These are phyloP conservation scores for Chalciporus sphaerocephalus DNA, from an alignment of 768 basidiomycete species.

Conservation along the genomic window DNA sequence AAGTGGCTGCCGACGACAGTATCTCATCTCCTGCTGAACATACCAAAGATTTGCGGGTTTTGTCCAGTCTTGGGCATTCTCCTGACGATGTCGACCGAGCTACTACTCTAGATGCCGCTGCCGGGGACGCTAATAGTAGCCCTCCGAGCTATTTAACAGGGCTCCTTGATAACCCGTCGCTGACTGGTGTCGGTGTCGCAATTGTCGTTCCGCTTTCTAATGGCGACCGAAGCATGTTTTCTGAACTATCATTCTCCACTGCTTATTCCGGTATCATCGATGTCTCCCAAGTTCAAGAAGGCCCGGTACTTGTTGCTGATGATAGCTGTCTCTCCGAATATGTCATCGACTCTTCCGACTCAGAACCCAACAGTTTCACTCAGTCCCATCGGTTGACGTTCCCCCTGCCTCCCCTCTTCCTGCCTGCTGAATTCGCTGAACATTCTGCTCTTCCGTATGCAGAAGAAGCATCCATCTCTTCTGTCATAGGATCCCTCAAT, in stretches of 20 bases:
- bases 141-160: background rate
- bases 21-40: background rate
- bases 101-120: background rate
- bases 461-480: background rate
- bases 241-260: background rate
- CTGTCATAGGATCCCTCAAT: background rate
- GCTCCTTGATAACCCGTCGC: background rate
- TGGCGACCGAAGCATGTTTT: background rate
- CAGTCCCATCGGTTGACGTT: conserved; percentile 13
- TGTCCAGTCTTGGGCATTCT: background rate
- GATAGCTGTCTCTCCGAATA: background rate
- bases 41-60: background rate
- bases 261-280: background rate
- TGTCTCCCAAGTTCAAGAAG: background rate
- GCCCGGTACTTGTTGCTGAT: background rate
- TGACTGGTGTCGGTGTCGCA: background rate
- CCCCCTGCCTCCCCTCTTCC: conserved; percentile 17
- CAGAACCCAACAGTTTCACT: background rate
- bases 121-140: background rate
- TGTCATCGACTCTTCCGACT: background rate
- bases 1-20: background rate
- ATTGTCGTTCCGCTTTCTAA: background rate
- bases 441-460: conserved; percentile 1
- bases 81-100: background rate
- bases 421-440: conserved; percentile 3